Conservation (phyloP, 2,329 filamentous ascomycete species). For the Beauveria caledonica region DNA sequence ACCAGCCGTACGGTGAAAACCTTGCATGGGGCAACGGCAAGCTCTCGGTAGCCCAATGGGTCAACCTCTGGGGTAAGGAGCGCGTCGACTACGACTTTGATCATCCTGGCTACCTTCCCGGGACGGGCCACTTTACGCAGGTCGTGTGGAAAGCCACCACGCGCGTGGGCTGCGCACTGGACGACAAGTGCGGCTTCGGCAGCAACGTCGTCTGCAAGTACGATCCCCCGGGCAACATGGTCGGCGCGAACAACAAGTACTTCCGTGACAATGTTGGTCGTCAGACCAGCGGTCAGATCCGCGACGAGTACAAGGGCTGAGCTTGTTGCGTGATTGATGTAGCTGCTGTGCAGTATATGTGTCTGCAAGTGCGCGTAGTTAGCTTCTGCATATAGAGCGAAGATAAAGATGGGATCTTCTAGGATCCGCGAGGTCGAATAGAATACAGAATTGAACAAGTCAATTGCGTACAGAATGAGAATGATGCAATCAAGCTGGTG, state of each 20-base stretch:
- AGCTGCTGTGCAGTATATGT: neutral
- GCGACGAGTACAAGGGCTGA: neutral
- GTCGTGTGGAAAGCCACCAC: constrained; percentile 60
- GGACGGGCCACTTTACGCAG: constrained; percentile 66
- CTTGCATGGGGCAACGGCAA: neutral
- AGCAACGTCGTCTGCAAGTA: constrained; percentile 9
- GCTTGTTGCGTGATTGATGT: no score
- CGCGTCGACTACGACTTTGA: constrained; percentile 49
- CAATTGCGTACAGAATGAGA: neutral
- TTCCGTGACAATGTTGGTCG: constrained; percentile 7
- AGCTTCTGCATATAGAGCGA: neutral
- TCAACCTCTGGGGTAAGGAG: constrained; percentile 29
- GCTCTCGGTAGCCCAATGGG: neutral
- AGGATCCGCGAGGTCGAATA: no score
- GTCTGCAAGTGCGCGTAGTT: neutral
- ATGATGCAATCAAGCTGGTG: no score
- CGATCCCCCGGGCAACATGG: constrained; percentile 3
- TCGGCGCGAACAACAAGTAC: neutral
- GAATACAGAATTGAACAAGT: no score
- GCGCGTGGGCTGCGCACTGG: constrained; percentile 50
- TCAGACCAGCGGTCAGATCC: neutral
- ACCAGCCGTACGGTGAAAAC: constrained; percentile 5
- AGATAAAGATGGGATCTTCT: neutral
- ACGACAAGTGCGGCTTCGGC: constrained; percentile 16
- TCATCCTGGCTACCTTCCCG: constrained; percentile 45